phyloP scores from a whole-genome alignment of 2,329 filamentous ascomycete genomes.

The Trichoderma sp. region DNA sequence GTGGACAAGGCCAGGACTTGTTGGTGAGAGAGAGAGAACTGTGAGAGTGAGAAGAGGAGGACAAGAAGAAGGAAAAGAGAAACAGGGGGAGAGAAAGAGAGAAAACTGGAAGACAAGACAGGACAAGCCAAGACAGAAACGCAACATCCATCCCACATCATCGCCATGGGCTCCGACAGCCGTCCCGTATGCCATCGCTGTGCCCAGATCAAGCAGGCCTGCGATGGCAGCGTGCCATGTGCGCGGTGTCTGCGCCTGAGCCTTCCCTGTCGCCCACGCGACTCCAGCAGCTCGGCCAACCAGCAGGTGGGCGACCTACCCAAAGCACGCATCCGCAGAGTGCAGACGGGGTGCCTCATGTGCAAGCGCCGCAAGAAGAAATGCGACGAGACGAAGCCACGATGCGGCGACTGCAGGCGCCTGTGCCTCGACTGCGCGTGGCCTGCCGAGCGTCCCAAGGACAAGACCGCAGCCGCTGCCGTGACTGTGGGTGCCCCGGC shows the following conservation, averaged over 20 bases:
- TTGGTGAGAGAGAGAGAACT: background rate
- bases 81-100: background rate
- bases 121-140: background rate
- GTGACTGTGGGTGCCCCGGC: background rate
- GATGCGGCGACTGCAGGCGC: conserved; percentile 42
- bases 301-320: conserved; percentile 27
- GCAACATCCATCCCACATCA: background rate
- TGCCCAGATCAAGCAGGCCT: conserved; percentile 41
- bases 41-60: background rate
- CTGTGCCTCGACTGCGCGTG: conserved; percentile 38
- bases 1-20: background rate
- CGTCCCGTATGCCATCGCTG: conserved; percentile 38
- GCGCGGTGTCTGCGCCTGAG: conserved; percentile 37
- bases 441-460: conserved; percentile 31
- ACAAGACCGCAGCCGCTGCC: conserved; percentile 14
- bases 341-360: conserved; percentile 45
- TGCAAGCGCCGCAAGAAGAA: conserved; percentile 51
- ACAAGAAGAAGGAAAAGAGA: background rate
- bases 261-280: conserved; percentile 35
- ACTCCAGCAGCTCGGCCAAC: conserved; percentile 25
- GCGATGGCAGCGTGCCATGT: conserved; percentile 37
- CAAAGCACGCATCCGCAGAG: conserved; percentile 37
- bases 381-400: conserved; percentile 48
- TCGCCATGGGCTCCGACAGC: conserved; percentile 32
- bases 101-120: background rate